A percentile compares a stretch with the other conserved stretches of the same genome.
Conservation (phyloP, 2,329 filamentous ascomycete genomes). For the Talaromyces atroroseus region DNA sequence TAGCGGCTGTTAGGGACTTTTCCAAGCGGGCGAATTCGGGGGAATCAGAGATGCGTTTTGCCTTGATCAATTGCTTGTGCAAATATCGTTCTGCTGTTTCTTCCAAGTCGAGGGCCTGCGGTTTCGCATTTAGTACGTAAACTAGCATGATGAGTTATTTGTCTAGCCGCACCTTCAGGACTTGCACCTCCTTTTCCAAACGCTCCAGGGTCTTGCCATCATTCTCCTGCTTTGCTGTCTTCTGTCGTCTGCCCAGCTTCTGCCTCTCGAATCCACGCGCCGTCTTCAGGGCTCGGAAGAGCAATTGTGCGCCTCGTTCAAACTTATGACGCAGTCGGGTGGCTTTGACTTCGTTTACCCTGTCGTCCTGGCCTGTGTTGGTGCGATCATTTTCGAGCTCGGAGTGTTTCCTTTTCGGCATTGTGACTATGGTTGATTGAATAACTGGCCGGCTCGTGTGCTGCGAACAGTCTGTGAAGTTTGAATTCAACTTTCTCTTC, state of each 20-base stretch:
- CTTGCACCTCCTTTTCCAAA: conserved; percentile 51
- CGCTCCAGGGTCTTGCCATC: conserved; percentile 38
- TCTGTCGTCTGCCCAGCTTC: conserved; percentile 56
- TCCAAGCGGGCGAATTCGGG: conserved; percentile 42
- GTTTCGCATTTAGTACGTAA: conserved; percentile 1
- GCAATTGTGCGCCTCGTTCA: conserved; percentile 44
- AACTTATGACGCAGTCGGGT: conserved; percentile 44
- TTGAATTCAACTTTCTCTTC: not conserved
- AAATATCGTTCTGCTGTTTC: conserved; percentile 50
- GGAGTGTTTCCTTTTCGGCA: conserved; percentile 39
- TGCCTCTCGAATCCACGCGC: conserved; percentile 59
- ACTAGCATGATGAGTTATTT: not conserved
- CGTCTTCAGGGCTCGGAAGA: conserved; percentile 51
- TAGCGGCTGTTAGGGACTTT: conserved; percentile 20
- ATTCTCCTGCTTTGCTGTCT: conserved; percentile 45
- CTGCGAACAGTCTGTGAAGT: not conserved
- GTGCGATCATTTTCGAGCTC: conserved; percentile 23
- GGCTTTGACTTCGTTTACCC: conserved; percentile 28
- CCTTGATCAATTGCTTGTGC: conserved; percentile 52
- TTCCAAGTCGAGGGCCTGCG: conserved; percentile 47
- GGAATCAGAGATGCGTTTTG: conserved; percentile 52
- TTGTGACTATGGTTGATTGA: conserved; percentile 11
- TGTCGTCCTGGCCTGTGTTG: conserved; percentile 18
- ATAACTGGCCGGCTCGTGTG: not conserved
- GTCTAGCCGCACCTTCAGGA: conserved; percentile 46